Percentiles rank a stretch among this genome's conserved stretches.
Conservation (phyloP, 169 alveolate genomes). For the Miamiensis avidus region DNA sequence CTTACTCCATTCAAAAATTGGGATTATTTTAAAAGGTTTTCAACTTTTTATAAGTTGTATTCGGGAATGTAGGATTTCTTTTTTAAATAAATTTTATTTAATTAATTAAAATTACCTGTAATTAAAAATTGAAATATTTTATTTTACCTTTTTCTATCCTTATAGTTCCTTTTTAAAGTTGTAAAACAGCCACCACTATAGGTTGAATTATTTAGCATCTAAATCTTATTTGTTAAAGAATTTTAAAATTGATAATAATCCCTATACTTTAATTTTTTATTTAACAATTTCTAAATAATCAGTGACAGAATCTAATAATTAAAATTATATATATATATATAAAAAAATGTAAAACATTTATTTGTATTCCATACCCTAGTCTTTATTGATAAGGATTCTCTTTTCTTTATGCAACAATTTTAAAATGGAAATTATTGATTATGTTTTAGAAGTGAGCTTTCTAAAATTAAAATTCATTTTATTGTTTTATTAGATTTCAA, state of each 20-base stretch:
- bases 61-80: background rate
- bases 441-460: background rate
- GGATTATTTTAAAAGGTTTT: too few relatives aligned
- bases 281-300: background rate
- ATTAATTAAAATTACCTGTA: too few relatives aligned
- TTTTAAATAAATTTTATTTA: too few relatives aligned
- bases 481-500: too few relatives aligned
- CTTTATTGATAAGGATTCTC: background rate
- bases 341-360: too few relatives aligned
- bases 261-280: background rate
- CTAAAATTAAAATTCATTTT: background rate
- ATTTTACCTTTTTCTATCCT: too few relatives aligned
- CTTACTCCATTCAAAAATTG: background rate
- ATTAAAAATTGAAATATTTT: too few relatives aligned
- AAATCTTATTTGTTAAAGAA: too few relatives aligned
- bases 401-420: too few relatives aligned
- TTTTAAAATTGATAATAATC: background rate
- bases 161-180: background rate
- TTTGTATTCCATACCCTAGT: background rate
- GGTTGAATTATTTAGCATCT: background rate
- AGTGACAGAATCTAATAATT: background rate
- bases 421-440: background rate
- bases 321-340: too few relatives aligned
- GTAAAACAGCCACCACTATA: background rate
- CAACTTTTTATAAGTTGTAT: background rate